These are phyloP conservation scores for Ceratopteris richardii DNA, from an alignment of 75 land plant genomes.

Conservation along the genomic window DNA sequence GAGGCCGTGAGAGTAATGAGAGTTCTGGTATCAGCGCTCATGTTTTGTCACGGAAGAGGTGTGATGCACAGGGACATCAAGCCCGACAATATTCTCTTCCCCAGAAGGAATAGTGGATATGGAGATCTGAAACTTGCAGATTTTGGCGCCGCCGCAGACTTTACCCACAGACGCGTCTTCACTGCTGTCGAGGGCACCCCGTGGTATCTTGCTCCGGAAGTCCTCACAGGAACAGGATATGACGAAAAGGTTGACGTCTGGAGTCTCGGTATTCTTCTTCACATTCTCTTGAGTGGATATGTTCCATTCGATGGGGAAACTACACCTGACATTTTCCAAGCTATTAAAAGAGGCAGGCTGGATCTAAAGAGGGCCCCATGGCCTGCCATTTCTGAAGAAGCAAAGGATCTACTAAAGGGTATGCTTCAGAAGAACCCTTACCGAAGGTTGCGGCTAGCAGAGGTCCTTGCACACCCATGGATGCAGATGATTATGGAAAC, in stretches of 20 bases:
- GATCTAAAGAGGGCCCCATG: conserved; percentile 31
- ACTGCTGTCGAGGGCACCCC: conserved; percentile 24
- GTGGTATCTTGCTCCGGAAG: conserved; percentile 48
- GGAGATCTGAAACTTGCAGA: conserved; percentile 49
- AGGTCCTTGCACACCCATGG: conserved; percentile 34
- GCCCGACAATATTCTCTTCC: conserved; percentile 22
- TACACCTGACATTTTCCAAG: conserved; percentile 22
- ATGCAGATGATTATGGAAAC: no score
- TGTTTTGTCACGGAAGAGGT: conserved; percentile 16
- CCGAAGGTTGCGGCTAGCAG: conserved; percentile 31
- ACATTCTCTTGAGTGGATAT: conserved; percentile 50
- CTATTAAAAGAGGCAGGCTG: conserved; percentile 27
- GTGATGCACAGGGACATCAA: conserved; percentile 24
- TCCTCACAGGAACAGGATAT: conserved; percentile 39
- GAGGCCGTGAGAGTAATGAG: conserved; percentile 37
- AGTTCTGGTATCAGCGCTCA: conserved; percentile 20
- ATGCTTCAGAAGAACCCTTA: conserved; percentile 33
- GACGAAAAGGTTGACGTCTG: conserved; percentile 57
- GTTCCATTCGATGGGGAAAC: conserved; percentile 20
- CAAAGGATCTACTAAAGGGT: conserved; percentile 14
- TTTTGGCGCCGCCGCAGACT: conserved; percentile 42
- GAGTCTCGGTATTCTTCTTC: conserved; percentile 54
- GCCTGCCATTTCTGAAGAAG: conserved; percentile 31
- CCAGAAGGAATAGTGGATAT: background rate
- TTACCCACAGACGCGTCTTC: conserved; percentile 30